Percentiles rank a stretch among this genome's conserved stretches.
Conservation (phyloP, 208 protist species). For the Baffinella frigidus region DNA sequence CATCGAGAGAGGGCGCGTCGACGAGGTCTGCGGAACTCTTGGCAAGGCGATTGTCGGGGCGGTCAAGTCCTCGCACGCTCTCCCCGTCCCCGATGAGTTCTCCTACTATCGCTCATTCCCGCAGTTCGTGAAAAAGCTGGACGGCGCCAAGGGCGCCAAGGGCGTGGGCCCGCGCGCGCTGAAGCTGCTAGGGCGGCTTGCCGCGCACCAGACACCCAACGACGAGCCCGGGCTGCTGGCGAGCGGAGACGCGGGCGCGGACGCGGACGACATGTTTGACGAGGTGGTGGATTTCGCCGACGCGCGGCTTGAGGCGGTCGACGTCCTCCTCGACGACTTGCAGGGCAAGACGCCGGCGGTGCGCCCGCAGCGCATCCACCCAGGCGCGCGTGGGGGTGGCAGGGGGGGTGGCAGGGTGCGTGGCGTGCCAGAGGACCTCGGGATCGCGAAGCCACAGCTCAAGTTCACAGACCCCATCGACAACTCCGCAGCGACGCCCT, state of each 20-base stretch:
- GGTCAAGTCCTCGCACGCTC: background rate
- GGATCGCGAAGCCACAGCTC: constrained; percentile 24
- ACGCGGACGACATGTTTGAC: constrained; percentile 31
- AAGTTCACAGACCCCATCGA: background rate
- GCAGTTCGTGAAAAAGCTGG: background rate
- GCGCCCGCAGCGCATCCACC: background rate
- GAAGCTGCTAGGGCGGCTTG: background rate
- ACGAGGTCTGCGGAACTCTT: background rate
- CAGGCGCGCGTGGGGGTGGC: background rate
- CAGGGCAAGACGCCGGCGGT: background rate
- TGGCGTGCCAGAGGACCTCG: constrained; percentile 2
- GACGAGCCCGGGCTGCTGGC: background rate
- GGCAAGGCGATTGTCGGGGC: background rate
- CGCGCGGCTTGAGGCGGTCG: constrained; percentile 5
- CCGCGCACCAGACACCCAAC: background rate
- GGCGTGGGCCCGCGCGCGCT: background rate
- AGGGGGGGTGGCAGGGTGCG: background rate
- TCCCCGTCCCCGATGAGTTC: background rate
- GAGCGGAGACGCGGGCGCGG: too few species aligned
- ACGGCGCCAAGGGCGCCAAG: background rate
- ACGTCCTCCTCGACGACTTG: constrained; percentile 35
- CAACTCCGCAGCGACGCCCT: constrained; percentile 44
- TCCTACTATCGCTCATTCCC: background rate
- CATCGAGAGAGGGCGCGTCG: too few species aligned
- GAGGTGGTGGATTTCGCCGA: constrained; percentile 48